Percentiles rank a stretch among this genome's conserved stretches.
These are phyloP conservation scores for Leucosporidium yakuticum DNA, from an alignment of 768 basidiomycete species.

Conservation along the genomic window DNA sequence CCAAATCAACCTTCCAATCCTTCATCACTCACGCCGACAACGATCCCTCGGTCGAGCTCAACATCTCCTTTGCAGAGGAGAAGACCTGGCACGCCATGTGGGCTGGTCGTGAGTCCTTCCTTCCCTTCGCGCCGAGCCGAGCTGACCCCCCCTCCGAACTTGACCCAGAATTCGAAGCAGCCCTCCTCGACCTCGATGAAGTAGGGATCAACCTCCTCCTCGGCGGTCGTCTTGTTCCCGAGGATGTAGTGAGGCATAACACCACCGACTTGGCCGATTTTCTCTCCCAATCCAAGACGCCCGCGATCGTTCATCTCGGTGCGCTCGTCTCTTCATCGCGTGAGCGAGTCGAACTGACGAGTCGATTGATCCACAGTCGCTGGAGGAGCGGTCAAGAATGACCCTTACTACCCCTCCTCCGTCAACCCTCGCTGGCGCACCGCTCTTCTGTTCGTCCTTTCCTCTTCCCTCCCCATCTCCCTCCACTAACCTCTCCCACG, in stretches of 20 bases:
- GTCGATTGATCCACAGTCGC: conserved; percentile 1
- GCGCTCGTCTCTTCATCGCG: neutral
- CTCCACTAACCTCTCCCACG: neutral
- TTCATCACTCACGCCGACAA: neutral
- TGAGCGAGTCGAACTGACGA: neutral
- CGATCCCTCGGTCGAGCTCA: neutral
- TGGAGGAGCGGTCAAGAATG: neutral
- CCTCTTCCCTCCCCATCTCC: neutral
- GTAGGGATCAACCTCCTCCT: conserved; percentile 15
- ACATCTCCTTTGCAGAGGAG: neutral
- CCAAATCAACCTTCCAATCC: conserved; percentile 2
- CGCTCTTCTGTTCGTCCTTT: conserved; percentile 1
- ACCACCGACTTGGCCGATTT: conserved; percentile 1
- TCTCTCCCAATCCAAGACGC: neutral
- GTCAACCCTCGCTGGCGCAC: conserved; percentile 19
- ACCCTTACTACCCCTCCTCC: conserved; percentile 4
- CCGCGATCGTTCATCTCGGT: conserved; percentile 18
- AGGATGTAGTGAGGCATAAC: conserved; percentile 12
- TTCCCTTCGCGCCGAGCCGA: neutral
- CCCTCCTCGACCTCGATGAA: conserved; percentile 6
- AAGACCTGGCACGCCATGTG: conserved; percentile 10
- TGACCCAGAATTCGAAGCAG: conserved; percentile 8
- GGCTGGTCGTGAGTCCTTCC: conserved; percentile 8
- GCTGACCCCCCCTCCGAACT: too few relatives aligned
- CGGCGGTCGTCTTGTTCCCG: conserved; percentile 12